Base-by-base conservation (phyloP, 306 rosid genomes). In the Quercus bicolor region DNA sequence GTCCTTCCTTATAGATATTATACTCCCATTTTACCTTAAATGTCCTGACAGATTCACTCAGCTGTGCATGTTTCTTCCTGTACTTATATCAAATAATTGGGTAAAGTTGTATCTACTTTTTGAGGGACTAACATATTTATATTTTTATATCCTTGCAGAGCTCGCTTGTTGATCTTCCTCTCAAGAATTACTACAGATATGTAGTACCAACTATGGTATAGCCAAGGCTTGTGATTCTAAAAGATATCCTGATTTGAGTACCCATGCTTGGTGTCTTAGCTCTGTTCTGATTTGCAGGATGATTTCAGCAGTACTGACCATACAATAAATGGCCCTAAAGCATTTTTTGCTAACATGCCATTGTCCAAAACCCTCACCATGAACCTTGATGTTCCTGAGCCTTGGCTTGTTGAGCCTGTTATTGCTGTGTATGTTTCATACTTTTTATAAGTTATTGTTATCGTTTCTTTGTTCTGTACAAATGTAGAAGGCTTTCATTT, bases 321-420 rank as follows among this genome's bases (percentile, higher is more conserved):
- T 66, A 74, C 93, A 23, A 74, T 93, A 79, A 91, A 91, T 85
- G 99, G 98, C 51, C 99, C 99, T 54, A 93, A 95, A 85, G 99
- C 99, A 52, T 95, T 93, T 85, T 95, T 95, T 37, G 90, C 98
- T 73, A 95, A 95, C 87, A 95, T 95, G 98, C 99, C 99, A 68
- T 75, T 91, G 84, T 95, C 99, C 26, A 95, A 95, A 88, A 95
- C 99, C 18, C 90, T 95, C 75, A 95, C 99, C 34, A 95, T 93
- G 99, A 93, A 95, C 83, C 98, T 95, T 82, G 99, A 95, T 85
- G 99, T 93, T 83, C 99, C 99, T 6, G 99, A 95, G 83, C 98
- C 99, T 56, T 95, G 99, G 99, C 99, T 95, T 86, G 93, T 95
- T 74, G 97, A 95, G 84, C 98, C 99, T 19, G 90, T 95, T 68